Evolutionary conservation across 306 rosid species (phyloP), one percentile per base, ranked within the genome.

Genomic region (Lathyrus oleraceus): DNA sequence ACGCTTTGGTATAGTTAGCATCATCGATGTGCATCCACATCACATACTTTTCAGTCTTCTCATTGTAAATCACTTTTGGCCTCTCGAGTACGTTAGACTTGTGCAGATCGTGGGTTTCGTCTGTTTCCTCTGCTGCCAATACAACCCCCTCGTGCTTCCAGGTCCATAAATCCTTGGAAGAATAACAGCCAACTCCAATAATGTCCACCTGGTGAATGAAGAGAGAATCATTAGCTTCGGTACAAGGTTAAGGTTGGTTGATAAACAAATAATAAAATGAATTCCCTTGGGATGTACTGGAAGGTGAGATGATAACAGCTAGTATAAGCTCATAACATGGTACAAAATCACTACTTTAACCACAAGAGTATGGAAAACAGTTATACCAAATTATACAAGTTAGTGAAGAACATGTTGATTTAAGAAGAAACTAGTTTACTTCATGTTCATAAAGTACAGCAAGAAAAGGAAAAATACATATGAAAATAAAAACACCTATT

Each of bases 1-100:
- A 68, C 16, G 99, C 97, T 82, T 91, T 91, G 19, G 99, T 95
- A 62, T 95, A 95, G 92, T 95, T 95, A 21, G 76, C 83, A 82
- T 95, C 96, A 10, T 95, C 99, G 4, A 95, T 76, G 81, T 95
- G 99, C 97, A 91, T 95, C 99, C 96, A 95, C 99, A 95, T 95
- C 53, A 91, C 99, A 49, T 89, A 95, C 77, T 91, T 91, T 60
- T 86, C 81, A 1, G 95, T 89, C 87, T 71, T 86, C 28, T 83
- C 89, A 73, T 95, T 95, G 86, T 89, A 89, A 68, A 95, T 76
- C 76, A 91, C 99, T 76, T 95, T 95, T 2, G 99, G 99, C 80
- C 99, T 78, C 87, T 95, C 99, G 2, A 95, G 95, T 39, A 95
- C 99, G 28, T 95, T 95, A 49, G 86, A 89, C 52, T 75, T 84